Base-by-base conservation (phyloP, 2,329 filamentous ascomycete genomes). In the Colletotrichum sp. region DNA sequence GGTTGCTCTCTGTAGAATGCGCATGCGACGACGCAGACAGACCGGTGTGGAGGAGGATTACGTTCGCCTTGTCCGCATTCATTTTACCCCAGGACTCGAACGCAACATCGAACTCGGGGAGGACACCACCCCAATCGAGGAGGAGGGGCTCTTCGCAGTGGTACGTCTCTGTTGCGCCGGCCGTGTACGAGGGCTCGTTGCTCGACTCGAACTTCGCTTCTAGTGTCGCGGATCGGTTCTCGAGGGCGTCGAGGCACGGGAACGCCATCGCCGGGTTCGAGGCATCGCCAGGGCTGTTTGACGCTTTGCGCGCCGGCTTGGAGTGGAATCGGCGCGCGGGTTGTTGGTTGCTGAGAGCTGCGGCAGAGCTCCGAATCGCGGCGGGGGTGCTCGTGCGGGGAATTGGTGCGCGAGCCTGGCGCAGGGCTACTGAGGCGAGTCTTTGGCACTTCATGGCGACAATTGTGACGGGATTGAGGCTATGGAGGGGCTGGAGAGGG, bases 11-110 rank as follows among this genome's bases (percentile, higher is more conserved):
- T n/a, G 96, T 98, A 72, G 95, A 98, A 81, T 96, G 96, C 3
- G 97, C 97, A 84, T 99, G 97, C 71, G 96, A 98, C 8, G 96
- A 98, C n/a, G 97, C 97, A 1, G 96, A 98, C 7, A 99, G 89
- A 11, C 97, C 97, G 0, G 97, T 99, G 82, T 98, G 95, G 3
- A 99, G 86, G 11, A 99, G 89, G 75, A 99, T 97, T 6, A 93
- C 95, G 82, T 99, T 99, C 81, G 91, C 95, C 83, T 90, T 93
- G 83, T 95, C 92, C 21, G 88, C 85, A 80, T 98, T 98, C 81
- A 98, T 86, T 38, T 86, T 86, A 4, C 96, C 96, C 96, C 96
- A 98, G 0, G 95, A 93, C 84, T 98, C 96, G 83, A 98, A 98
- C 33, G 96, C 96, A 73, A 98, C 91, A 78, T 95, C 91, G 81